phyloP scores from a whole-genome alignment of 2,329 filamentous ascomycete genomes.

The Neospermospora avenae region DNA sequence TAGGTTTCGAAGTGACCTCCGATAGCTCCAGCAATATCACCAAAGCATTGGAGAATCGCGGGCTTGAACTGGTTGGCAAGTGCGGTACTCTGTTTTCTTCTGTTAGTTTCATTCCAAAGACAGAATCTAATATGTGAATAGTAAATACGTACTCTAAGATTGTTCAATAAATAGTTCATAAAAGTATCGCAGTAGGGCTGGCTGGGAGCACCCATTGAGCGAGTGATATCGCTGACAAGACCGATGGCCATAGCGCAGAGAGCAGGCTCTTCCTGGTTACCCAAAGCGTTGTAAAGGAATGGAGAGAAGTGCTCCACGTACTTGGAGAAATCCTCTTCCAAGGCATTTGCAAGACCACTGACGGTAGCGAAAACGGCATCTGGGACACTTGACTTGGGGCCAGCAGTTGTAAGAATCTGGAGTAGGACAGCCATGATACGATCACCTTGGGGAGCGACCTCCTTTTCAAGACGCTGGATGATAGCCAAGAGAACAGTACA shows the following conservation, averaged over 20 bases:
- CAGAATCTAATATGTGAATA: background rate
- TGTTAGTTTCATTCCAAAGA: constrained; percentile 34
- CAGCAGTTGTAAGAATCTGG: constrained; percentile 72
- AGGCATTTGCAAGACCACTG: constrained; percentile 83
- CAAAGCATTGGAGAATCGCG: constrained; percentile 95
- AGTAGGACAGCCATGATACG: constrained; percentile 90
- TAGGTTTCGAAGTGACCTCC: constrained; percentile 90
- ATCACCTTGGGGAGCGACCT: constrained; percentile 86
- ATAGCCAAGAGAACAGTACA: constrained; percentile 89
- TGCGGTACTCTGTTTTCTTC: constrained; percentile 62
- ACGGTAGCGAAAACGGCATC: constrained; percentile 92
- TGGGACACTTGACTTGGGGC: constrained; percentile 87
- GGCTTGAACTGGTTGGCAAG: constrained; percentile 97
- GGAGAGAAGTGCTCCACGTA: constrained; percentile 97
- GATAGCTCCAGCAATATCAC: constrained; percentile 95
- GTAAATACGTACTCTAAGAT: constrained; percentile 64
- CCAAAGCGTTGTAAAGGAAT: constrained; percentile 89
- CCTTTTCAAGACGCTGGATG: constrained; percentile 84
- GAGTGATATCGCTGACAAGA: constrained; percentile 92
- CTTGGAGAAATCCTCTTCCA: constrained; percentile 90
- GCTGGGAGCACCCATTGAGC: constrained; percentile 83
- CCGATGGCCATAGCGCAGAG: constrained; percentile 97
- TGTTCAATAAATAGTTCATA: constrained; percentile 96
- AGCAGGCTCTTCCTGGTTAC: constrained; percentile 91
- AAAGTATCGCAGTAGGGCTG: constrained; percentile 96